phyloP scores from a whole-genome alignment of 2,329 filamentous ascomycete species.

The Ustulina deusta region DNA sequence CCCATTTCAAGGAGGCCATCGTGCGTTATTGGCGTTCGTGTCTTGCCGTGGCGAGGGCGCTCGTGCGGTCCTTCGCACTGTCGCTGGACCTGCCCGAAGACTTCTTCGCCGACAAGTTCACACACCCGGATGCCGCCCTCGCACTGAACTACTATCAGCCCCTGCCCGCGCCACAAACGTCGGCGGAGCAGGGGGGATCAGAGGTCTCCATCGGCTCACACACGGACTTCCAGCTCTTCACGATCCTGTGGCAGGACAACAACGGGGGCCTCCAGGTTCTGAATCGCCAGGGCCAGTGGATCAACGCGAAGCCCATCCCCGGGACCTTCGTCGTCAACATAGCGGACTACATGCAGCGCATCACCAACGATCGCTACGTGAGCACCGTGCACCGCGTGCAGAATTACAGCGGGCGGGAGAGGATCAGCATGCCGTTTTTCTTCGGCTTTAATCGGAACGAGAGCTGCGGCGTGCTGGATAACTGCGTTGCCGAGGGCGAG shows the following conservation, averaged over 20 bases:
- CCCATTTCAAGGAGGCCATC: constrained; percentile 53
- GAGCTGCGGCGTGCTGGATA: constrained; percentile 56
- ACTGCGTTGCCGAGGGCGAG: constrained; percentile 52
- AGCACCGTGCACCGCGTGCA: constrained; percentile 57
- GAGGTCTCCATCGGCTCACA: constrained; percentile 57
- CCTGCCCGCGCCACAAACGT: constrained; percentile 32
- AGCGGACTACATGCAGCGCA: constrained; percentile 57
- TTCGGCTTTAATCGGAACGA: constrained; percentile 54
- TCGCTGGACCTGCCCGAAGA: constrained; percentile 56
- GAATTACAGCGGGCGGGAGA: constrained; percentile 53
- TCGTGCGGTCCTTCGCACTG: constrained; percentile 57
- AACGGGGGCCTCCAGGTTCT: constrained; percentile 60
- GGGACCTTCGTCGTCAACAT: constrained; percentile 61
- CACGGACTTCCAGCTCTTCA: constrained; percentile 63
- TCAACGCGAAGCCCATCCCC: constrained; percentile 57
- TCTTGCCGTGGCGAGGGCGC: constrained; percentile 53
- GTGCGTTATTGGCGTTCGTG: constrained; percentile 53
- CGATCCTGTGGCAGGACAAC: constrained; percentile 59
- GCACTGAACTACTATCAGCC: constrained; percentile 58
- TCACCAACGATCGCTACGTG: constrained; percentile 58
- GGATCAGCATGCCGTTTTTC: constrained; percentile 58
- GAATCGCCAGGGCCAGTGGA: constrained; percentile 59
- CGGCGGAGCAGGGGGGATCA: constrained; percentile 38
- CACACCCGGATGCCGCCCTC: constrained; percentile 51
- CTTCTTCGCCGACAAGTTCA: constrained; percentile 55